Evolutionary conservation across 2,329 filamentous ascomycete genomes (phyloP).

Genomic region (Ophiostoma sp.): DNA sequence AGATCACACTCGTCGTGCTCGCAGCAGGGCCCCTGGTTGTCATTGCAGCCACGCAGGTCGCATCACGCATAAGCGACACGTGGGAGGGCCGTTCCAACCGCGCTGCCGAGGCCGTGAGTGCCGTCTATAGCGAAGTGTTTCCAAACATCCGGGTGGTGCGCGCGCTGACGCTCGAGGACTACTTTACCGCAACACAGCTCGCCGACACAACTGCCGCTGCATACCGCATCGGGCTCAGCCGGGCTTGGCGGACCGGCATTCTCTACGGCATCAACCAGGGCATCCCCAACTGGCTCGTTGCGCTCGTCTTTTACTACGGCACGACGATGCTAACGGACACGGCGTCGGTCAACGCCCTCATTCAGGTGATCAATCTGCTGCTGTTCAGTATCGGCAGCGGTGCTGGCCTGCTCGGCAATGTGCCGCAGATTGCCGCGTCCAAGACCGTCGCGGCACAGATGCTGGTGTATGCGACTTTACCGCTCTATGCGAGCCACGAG

Average conservation of each 20-base stretch:
- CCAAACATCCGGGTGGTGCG: conserved; percentile 73
- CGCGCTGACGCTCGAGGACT: conserved; percentile 64
- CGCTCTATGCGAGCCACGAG: conserved; percentile 52
- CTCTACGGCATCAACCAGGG: conserved; percentile 76
- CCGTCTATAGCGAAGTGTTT: conserved; percentile 69
- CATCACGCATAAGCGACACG: conserved; percentile 57
- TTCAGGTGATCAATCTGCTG: conserved; percentile 74
- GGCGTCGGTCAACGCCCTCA: conserved; percentile 51
- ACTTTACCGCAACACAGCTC: conserved; percentile 62
- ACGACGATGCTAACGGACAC: conserved; percentile 52
- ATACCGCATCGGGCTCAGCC: conserved; percentile 56
- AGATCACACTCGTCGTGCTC: conserved; percentile 70
- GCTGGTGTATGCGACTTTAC: conserved; percentile 61
- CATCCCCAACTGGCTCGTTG: conserved; percentile 64
- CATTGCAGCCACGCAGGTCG: conserved; percentile 58
- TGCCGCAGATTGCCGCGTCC: conserved; percentile 75
- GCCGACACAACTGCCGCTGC: conserved; percentile 44
- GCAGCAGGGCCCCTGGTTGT: conserved; percentile 65
- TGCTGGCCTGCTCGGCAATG: conserved; percentile 61
- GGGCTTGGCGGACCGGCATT: conserved; percentile 61
- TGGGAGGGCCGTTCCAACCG: conserved; percentile 69
- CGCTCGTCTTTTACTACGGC: conserved; percentile 80
- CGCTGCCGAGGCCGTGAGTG: conserved; percentile 53
- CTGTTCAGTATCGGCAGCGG: conserved; percentile 76
- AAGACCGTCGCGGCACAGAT: conserved; percentile 67